Conservation (phyloP, 352 stramenopile species). For the Phytophthora pini region DNA sequence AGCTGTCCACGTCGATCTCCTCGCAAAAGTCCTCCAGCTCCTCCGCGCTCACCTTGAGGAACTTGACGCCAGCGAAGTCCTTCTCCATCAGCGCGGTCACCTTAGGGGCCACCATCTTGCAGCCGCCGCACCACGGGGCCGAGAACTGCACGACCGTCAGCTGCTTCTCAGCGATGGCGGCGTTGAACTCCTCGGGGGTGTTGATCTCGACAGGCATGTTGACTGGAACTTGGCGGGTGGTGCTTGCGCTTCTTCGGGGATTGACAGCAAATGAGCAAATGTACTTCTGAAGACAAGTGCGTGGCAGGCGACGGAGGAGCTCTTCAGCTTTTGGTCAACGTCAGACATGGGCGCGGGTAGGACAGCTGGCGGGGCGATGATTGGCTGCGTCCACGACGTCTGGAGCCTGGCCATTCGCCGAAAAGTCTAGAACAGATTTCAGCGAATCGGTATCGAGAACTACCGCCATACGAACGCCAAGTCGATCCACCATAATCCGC, state of each 20-base stretch:
- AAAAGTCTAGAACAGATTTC: conserved; percentile 1
- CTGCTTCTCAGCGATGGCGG: conserved; percentile 53
- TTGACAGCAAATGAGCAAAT: conserved; percentile 23
- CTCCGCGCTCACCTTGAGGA: conserved; percentile 75
- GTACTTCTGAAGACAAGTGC: conserved; percentile 28
- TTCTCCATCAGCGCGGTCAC: conserved; percentile 63
- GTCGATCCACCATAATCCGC: conserved; percentile 7
- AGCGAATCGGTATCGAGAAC: conserved; percentile 5
- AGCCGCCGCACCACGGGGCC: conserved; percentile 79
- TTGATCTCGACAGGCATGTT: conserved; percentile 51
- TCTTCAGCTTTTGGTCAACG: conserved; percentile 15
- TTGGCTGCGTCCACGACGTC: conserved; percentile 15
- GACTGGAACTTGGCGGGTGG: not conserved
- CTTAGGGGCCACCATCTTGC: conserved; percentile 73
- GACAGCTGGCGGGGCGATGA: conserved; percentile 15
- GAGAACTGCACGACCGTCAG: conserved; percentile 67
- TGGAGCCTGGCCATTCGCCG: conserved; percentile 1
- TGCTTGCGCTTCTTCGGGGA: not conserved
- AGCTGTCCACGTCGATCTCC: conserved; percentile 81
- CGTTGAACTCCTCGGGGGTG: conserved; percentile 57
- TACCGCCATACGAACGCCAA: conserved; percentile 5
- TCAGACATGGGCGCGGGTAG: conserved; percentile 37
- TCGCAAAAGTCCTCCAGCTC: conserved; percentile 85
- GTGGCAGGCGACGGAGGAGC: conserved; percentile 13
- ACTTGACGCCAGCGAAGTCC: conserved; percentile 61